These are phyloP conservation scores for Geosmithia putterillii DNA, from an alignment of 2,329 filamentous ascomycete species.

Conservation along the genomic window DNA sequence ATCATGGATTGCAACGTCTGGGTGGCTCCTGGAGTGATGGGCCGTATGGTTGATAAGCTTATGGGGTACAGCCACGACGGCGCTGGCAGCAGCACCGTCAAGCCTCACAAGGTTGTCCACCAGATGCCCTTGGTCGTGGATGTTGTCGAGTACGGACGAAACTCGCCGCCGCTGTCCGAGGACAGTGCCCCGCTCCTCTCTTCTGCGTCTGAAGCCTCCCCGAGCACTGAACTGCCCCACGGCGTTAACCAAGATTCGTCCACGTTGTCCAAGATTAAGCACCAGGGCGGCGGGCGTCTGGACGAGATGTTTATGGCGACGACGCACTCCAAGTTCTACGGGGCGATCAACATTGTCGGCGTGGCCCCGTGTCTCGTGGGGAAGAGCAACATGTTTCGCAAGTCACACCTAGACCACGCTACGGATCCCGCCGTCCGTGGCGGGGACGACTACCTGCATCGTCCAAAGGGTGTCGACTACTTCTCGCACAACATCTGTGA, in stretches of 20 bases:
- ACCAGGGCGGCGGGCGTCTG: constrained; percentile 61
- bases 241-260: constrained; percentile 6
- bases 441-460: constrained; percentile 17
- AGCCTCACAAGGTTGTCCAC: constrained; percentile 83
- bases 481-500: constrained; percentile 97
- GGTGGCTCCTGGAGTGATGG: constrained; percentile 67
- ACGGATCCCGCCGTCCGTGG: constrained; percentile 36
- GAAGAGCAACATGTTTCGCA: constrained; percentile 98
- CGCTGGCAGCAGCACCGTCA: constrained; percentile 31
- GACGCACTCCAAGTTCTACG: constrained; percentile 93
- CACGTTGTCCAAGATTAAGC: constrained; percentile 14
- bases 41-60: constrained; percentile 80
- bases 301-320: constrained; percentile 95
- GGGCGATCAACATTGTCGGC: constrained; percentile 85
- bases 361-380: constrained; percentile 89
- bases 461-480: constrained; percentile 66
- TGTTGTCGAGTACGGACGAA: constrained; percentile 23
- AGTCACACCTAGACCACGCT: constrained; percentile 72
- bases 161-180: no score
- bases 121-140: constrained; percentile 88
- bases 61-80: constrained; percentile 51
- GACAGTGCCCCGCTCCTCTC: no score
- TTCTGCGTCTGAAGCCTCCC: no score
- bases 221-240: neutral
- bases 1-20: constrained; percentile 95